A percentile compares a stretch with the other conserved stretches of the same genome.
Evolutionary conservation across 768 basidiomycete species (phyloP).

Genomic region (Hygrophorus russula): DNA sequence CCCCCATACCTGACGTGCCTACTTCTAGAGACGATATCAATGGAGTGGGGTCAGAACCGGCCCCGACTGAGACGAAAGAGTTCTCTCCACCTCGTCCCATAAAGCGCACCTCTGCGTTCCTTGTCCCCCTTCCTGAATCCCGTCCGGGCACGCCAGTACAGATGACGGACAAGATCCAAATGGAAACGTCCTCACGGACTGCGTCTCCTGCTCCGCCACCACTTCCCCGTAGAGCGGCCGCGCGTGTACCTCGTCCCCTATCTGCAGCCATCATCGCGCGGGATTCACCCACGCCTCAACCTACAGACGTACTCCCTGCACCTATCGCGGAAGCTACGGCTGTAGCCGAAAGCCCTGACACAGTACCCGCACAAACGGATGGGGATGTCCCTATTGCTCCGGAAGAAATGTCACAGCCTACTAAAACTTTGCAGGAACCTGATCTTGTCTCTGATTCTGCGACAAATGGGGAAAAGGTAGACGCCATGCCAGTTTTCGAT

Average conservation of each 20-base stretch:
- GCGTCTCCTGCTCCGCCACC: slow-evolving; percentile 43
- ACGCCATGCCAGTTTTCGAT: not conserved
- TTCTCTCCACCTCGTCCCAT: not conserved
- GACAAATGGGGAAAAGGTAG: not conserved
- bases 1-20: too few species aligned
- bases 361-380: not conserved
- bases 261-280: not conserved
- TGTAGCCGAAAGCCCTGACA: not conserved
- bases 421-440: too few species aligned
- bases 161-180: not conserved
- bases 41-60: too few species aligned
- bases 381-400: not conserved
- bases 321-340: too few species aligned
- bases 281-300: not conserved
- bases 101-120: slow-evolving; percentile 13
- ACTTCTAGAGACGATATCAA: too few species aligned
- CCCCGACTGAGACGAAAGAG: not conserved
- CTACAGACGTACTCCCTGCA: not conserved
- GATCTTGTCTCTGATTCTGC: too few species aligned
- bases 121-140: slow-evolving; percentile 31
- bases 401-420: not conserved
- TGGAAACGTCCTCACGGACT: slow-evolving; percentile 15
- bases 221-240: slow-evolving; percentile 55
- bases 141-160: slow-evolving; percentile 28
- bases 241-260: slow-evolving; percentile 28